Evolutionary conservation across 2,329 filamentous ascomycete genomes (phyloP).

Genomic region (Mycogone perniciosa): DNA sequence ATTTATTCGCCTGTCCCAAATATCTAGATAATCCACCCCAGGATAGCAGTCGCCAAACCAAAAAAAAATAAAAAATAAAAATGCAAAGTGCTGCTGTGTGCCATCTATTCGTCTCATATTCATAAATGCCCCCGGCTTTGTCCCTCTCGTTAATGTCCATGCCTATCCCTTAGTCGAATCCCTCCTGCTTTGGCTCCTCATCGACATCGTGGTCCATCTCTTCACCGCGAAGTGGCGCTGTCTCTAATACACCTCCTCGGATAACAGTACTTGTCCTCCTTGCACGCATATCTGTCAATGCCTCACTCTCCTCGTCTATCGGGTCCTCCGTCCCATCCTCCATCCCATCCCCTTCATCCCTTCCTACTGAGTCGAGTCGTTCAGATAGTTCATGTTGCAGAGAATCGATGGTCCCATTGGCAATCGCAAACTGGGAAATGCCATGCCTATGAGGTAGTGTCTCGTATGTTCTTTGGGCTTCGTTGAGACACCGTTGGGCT

Average conservation of each 20-base stretch:
- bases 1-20: too few species aligned
- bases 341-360: constrained; percentile 29
- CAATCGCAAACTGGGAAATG: constrained; percentile 44
- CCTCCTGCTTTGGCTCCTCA: constrained; percentile 24
- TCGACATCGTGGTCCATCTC: constrained; percentile 17
- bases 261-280: constrained; percentile 51
- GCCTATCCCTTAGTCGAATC: constrained; percentile 36
- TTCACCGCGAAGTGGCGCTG: constrained; percentile 38
- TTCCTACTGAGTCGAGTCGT: constrained; percentile 32
- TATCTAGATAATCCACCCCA: too few species aligned
- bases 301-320: constrained; percentile 50
- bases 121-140: not conserved
- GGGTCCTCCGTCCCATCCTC: constrained; percentile 34
- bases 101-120: not conserved
- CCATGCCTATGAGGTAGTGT: constrained; percentile 44
- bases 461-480: constrained; percentile 54
- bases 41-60: too few species aligned
- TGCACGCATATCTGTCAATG: constrained; percentile 44
- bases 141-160: not conserved
- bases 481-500: constrained; percentile 69
- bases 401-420: constrained; percentile 45
- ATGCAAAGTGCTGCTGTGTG: too few species aligned
- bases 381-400: constrained; percentile 46
- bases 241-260: constrained; percentile 41
- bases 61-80: too few species aligned